Base-by-base conservation (phyloP, 2,329 filamentous ascomycete species). In the Trichophyton benhamiae region DNA sequence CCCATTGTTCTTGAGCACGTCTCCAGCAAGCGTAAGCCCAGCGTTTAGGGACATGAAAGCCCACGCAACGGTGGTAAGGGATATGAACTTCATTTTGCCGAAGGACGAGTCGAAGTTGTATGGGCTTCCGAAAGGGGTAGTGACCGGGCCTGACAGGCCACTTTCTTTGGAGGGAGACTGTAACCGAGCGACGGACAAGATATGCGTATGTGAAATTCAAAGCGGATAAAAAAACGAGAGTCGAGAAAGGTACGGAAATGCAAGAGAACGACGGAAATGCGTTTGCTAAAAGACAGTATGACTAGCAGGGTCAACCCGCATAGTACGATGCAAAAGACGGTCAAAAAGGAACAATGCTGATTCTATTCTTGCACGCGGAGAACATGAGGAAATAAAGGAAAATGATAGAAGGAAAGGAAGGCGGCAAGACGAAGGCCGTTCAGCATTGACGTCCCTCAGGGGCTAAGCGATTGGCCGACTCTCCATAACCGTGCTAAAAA, bases 1-100 rank as follows among this genome's bases (percentile, higher is more conserved):
- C 63, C 91, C 89, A 65, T 82, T 83, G 25, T 91, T 96, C 71
- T 86, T 83, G 62, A 99, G 82, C 62, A 95, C 79, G 67, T 92
- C 85, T n/a, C 22, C 60, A 15, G 63, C 63, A n/a, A 44, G 36
- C 8, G 44, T 49, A 20, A 49, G 33, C 7, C 58, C 44, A n/a
- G 44, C 38, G 38, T 59, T 17, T 22, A 59, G 25, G 2, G 58
- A 42, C 13, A 59, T n/a, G 20, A 59, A 25, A 2, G 44, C 20
- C 41, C 41, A 46, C n/a, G 30, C 42, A 25, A 49, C 25, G 22
- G 42, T 25, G 13, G 41, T 30, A 6, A 58, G 11, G 55, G 36
- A 41, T 27, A 15, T 9, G 11, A 17, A 30, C 36, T 44, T 58
- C 55, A 58, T 58, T n/a, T 4, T 55, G 52, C 8, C 17, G 52